Base-by-base conservation (phyloP, 2,329 filamentous ascomycete genomes). In the Tolypocladium album region DNA sequence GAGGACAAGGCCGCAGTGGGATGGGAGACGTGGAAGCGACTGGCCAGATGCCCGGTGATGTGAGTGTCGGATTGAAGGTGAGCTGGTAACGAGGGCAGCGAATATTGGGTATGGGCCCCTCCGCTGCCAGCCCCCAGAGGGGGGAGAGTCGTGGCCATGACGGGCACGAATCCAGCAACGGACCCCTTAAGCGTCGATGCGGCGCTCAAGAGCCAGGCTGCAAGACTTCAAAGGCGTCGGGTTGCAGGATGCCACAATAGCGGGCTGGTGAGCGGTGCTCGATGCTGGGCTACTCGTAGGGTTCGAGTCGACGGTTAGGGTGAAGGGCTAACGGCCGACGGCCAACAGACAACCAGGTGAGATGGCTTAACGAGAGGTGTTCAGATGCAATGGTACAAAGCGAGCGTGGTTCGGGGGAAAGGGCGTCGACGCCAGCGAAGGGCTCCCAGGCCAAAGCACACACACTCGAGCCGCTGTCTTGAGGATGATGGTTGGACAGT, bases 1-100 rank as follows among this genome's bases (percentile, higher is more conserved):
- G 92, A 96, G 0, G 92, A 97, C 22, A 99, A 84, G 56, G 86
- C 85, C 58, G 94, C 91, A 0, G 92, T 96, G 12, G 94, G 92
- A 61, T 94, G 79, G 59, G 90, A 89, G 58, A 95, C 89, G 77
- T 99, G 94, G 74, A 96, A 99, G 59, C 93, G 91, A 73, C 84
- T 91, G 67, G 89, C 90, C 63, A 94, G 83, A 73, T 93, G 90
- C 58, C 88, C 88, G 4, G 89, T 94, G 66, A 93, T 79, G 69
- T 91, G 87, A 55, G 88, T 89, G 69, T 90, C 88, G 66, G 86
- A 87, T 75, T 92, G 88, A 58, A 87, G 82, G 78, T 92, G 94
- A 63, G 89, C 85, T 56, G 94, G 93, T 66, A 99, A 80, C 63
- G 91, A 87, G 27, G 93, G 92, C 68, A 99, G 80, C 62, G 93